Evolutionary conservation across 345 rosid species (phyloP).

Genomic region (Iberis pinnata): DNA sequence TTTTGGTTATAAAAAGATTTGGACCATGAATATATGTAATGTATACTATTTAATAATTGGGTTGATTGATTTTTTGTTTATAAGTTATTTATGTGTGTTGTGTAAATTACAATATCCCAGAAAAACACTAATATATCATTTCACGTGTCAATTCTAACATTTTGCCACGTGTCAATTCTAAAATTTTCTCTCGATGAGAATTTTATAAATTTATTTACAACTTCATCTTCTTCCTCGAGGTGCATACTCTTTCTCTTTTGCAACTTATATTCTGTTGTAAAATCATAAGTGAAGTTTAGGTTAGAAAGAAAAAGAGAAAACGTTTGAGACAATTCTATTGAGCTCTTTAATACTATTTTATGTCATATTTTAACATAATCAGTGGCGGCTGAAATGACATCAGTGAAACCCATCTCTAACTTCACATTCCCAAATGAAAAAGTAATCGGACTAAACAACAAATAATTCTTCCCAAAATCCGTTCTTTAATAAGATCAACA

Average conservation of each 20-base stretch:
- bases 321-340: too few relatives aligned
- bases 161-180: slow-evolving; percentile 17
- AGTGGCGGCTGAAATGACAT: slow-evolving; percentile 75
- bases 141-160: too few relatives aligned
- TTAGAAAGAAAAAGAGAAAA: too few relatives aligned
- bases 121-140: background rate
- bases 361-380: too few relatives aligned
- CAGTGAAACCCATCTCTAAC: slow-evolving; percentile 62
- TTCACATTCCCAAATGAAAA: slow-evolving; percentile 42
- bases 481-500: too few relatives aligned
- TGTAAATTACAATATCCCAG: background rate
- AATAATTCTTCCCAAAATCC: too few relatives aligned
- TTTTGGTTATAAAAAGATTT: slow-evolving; percentile 18
- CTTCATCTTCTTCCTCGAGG: slow-evolving; percentile 33
- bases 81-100: background rate
- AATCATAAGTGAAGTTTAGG: too few relatives aligned
- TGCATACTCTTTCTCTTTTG: slow-evolving; percentile 13
- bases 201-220: slow-evolving; percentile 17
- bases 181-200: slow-evolving; percentile 28
- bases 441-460: too few relatives aligned
- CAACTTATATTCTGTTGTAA: too few relatives aligned
- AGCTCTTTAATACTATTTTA: too few relatives aligned
- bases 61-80: slow-evolving; percentile 7
- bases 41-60: slow-evolving; percentile 11
- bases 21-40: slow-evolving; percentile 23